Evolutionary conservation across 768 basidiomycete species (phyloP), one percentile per base, ranked within the genome.

Genomic region (Rhodotorula paludigena): DNA sequence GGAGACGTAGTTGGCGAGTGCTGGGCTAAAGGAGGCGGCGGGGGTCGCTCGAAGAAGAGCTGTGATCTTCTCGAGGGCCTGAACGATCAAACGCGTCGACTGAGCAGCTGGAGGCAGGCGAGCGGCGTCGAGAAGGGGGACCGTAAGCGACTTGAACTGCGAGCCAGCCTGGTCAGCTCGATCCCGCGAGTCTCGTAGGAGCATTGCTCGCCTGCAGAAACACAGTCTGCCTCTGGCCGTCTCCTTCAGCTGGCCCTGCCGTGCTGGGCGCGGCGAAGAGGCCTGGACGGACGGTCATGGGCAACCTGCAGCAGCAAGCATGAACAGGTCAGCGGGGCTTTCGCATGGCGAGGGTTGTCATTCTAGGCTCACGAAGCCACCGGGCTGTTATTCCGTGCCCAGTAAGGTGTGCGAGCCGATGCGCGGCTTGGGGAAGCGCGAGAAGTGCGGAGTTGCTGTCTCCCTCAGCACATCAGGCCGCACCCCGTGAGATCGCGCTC

Each of bases 1-100:
- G 79, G 93, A 89, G 36, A 86, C 81, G 77, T 97, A 98, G 52
- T 88, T 86, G 51, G 90, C 84, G 55, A 92, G 81, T 23, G 84
- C 83, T 0, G 84, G 76, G 2, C 83, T 81, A 42, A 90, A 81
- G 8, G 77, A 58, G 42, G 74, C 65, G 14, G 77, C 77, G 14
- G 80, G 78, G 20, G 79, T 70, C 16, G 81, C 78, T 33, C 84
- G 74, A 11, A 81, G 79, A n/a, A 76, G 77, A 49, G 92, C 80
- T 12, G 79, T 77, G 14, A 76, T 74, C 60, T 83, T 77, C 36
- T 92, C 82, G 32, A 96, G 81, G 9, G 87, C 82, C 12, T 76
- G 78, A 39, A 83, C 80, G 30, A 82, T 83, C 42, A 72, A 77
- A 33, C 82, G 78, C 57, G 83, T 82, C 32, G 84, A 81, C 10